Percentiles rank a stretch among this genome's conserved stretches.
These are phyloP conservation scores for Aspergillus ochraceoroseus DNA, from an alignment of 2,329 filamentous ascomycete species.

Conservation along the genomic window DNA sequence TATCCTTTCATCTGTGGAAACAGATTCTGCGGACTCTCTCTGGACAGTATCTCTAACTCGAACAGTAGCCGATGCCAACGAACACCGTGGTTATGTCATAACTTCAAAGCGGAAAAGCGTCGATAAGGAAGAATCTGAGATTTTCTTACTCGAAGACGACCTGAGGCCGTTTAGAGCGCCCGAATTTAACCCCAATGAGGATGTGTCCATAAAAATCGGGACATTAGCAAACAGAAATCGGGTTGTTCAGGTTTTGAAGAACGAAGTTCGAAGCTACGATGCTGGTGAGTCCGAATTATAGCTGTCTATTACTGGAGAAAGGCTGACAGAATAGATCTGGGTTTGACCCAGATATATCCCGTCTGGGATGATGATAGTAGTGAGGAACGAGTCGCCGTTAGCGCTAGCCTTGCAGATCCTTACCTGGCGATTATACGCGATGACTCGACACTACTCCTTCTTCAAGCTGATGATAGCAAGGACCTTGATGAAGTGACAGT, in stretches of 20 bases:
- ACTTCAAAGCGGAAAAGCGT: slow-evolving; percentile 64
- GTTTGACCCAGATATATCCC: slow-evolving; percentile 82
- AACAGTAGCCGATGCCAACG: slow-evolving; percentile 38
- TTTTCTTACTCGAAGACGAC: slow-evolving; percentile 68
- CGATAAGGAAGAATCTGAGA: slow-evolving; percentile 69
- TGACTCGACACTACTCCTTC: slow-evolving; percentile 72
- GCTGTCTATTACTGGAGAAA: slow-evolving; percentile 5
- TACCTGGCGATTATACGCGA: slow-evolving; percentile 79
- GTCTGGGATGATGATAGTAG: slow-evolving; percentile 89
- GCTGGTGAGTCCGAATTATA: slow-evolving; percentile 56
- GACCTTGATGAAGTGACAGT: slow-evolving; percentile 79
- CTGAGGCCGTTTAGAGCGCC: slow-evolving; percentile 73
- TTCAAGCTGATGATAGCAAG: slow-evolving; percentile 71
- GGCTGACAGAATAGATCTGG: slow-evolving; percentile 59
- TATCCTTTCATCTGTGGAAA: slow-evolving; percentile 63
- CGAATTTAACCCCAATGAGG: slow-evolving; percentile 87
- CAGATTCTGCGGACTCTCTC: slow-evolving; percentile 67
- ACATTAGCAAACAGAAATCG: slow-evolving; percentile 74
- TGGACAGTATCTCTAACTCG: slow-evolving; percentile 66
- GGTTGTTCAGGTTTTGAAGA: slow-evolving; percentile 80
- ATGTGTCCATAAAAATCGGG: slow-evolving; percentile 78
- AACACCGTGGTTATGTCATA: slow-evolving; percentile 69
- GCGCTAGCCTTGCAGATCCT: slow-evolving; percentile 79
- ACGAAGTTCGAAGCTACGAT: slow-evolving; percentile 86
- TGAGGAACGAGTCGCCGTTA: slow-evolving; percentile 66